phyloP scores from a whole-genome alignment of 352 stramenopile genomes.

The Globisporangium emineosum region DNA sequence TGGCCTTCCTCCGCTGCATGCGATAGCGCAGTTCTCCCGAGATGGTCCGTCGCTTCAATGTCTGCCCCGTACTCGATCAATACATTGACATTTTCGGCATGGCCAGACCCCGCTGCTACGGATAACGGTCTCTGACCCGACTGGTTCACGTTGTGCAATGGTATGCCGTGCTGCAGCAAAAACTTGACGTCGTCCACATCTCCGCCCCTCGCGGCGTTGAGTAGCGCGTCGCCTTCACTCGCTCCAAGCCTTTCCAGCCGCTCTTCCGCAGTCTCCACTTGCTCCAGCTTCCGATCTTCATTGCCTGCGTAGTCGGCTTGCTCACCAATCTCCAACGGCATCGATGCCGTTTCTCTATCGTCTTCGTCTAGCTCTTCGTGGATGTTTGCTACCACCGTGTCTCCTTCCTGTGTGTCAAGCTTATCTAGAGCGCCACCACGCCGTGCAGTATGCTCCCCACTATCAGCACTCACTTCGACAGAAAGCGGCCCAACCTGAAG shows the following conservation, averaged over 20 bases:
- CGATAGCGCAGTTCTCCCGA: background rate
- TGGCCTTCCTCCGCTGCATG: too few relatives aligned
- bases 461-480: background rate
- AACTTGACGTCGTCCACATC: background rate
- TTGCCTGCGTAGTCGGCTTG: background rate
- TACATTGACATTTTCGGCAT: background rate
- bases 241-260: background rate
- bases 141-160: background rate
- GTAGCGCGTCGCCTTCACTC: background rate
- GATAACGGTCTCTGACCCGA: background rate
- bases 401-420: background rate
- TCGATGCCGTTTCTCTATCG: background rate
- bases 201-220: background rate
- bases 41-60: background rate
- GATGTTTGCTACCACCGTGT: background rate
- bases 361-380: background rate
- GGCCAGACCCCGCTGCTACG: background rate
- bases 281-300: background rate
- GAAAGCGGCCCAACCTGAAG: background rate
- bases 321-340: background rate
- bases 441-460: background rate
- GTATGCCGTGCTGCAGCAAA: background rate
- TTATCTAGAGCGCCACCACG: background rate
- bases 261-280: background rate
- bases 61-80: background rate